Conservation (phyloP, 2,329 filamentous ascomycete species). For the Xylaria sp. region DNA sequence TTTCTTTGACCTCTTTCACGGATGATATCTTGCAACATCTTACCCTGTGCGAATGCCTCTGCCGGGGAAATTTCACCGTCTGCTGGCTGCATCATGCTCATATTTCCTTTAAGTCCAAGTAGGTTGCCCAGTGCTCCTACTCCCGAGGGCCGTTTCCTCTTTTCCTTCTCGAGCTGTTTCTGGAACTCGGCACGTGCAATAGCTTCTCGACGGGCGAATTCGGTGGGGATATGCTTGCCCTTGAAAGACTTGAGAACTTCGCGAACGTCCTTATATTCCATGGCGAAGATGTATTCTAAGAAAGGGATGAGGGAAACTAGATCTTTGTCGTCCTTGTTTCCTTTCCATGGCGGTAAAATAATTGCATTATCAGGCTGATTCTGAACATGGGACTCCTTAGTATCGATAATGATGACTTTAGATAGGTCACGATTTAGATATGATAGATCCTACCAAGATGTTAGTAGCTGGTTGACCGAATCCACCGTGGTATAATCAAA, state of each 20-base stretch:
- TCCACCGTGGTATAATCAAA: background rate
- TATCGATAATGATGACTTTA: conserved; percentile 95
- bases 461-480: background rate
- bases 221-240: conserved; percentile 86
- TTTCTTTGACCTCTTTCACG: conserved; percentile 90
- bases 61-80: conserved; percentile 77
- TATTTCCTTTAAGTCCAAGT: conserved; percentile 80
- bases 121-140: conserved; percentile 76
- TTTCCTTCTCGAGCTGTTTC: conserved; percentile 77
- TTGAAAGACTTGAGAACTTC: conserved; percentile 88
- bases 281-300: conserved; percentile 95
- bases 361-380: conserved; percentile 98
- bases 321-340: conserved; percentile 83
- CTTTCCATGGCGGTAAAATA: conserved; percentile 88
- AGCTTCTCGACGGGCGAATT: conserved; percentile 90
- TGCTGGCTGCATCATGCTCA: conserved; percentile 68
- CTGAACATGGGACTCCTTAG: conserved; percentile 81
- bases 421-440: conserved; percentile 96
- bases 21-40: conserved; percentile 96
- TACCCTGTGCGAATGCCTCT: conserved; percentile 88
- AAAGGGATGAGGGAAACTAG: conserved; percentile 93
- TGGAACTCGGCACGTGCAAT: conserved; percentile 87
- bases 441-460: conserved; percentile 78
- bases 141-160: conserved; percentile 68
- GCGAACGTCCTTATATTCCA: conserved; percentile 89